A percentile compares a stretch with the other conserved stretches of the same genome.
Evolutionary conservation across 768 basidiomycete genomes (phyloP).

Genomic region (Boletus edulis): DNA sequence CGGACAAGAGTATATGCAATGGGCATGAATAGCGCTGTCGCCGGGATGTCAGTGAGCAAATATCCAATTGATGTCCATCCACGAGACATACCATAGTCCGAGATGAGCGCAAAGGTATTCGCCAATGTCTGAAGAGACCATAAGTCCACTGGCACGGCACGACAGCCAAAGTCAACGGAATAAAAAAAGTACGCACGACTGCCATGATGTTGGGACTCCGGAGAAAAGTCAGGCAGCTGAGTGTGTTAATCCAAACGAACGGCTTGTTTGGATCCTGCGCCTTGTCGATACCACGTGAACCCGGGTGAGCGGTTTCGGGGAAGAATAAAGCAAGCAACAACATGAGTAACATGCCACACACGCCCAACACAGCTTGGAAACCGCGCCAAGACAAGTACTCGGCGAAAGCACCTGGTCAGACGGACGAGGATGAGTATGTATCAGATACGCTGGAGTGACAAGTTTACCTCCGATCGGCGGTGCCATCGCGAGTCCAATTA

Average conservation of each 20-base stretch:
- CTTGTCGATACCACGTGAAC: slow-evolving; percentile 53
- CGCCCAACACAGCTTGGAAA: slow-evolving; percentile 48
- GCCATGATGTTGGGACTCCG: slow-evolving; percentile 57
- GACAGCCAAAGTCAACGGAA: not conserved
- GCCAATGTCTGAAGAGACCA: slow-evolving; percentile 41
- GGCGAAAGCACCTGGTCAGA: slow-evolving; percentile 41
- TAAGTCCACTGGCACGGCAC: not conserved
- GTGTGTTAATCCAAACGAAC: slow-evolving; percentile 56
- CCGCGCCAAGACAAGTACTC: slow-evolving; percentile 65
- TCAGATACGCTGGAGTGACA: not conserved
- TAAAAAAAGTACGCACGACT: slow-evolving; percentile 40
- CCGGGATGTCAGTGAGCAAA: not conserved
- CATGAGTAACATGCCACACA: slow-evolving; percentile 39
- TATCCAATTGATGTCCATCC: not conserved
- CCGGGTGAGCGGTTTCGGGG: slow-evolving; percentile 67
- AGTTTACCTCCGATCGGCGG: slow-evolving; percentile 52
- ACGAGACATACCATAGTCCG: slow-evolving; percentile 34
- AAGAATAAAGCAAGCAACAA: slow-evolving; percentile 42
- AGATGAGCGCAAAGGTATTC: slow-evolving; percentile 23
- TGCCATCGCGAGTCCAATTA: slow-evolving; percentile 60
- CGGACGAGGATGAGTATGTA: not conserved
- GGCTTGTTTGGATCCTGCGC: slow-evolving; percentile 16
- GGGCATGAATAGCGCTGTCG: slow-evolving; percentile 49
- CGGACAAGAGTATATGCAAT: slow-evolving; percentile 65
- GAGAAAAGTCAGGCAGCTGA: slow-evolving; percentile 47